Percentiles rank a stretch among this genome's conserved stretches.
phyloP scores from a whole-genome alignment of 345 rosid species.

The Durio zibethinus region DNA sequence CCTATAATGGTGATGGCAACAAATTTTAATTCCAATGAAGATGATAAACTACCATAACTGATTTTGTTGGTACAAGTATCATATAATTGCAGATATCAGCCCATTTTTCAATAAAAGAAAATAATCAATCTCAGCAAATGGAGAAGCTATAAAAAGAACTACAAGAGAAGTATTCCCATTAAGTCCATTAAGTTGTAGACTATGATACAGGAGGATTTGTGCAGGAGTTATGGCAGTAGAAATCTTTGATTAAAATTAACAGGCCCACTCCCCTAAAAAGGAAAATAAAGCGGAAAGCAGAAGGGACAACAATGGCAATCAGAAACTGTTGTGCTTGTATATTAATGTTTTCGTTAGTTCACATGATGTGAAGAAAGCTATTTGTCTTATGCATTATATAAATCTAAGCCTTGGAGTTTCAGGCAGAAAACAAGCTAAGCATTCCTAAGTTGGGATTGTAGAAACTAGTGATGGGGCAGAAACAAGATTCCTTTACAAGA shows the following conservation, averaged over 20 bases:
- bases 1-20: slow-evolving; percentile 34
- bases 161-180: neutral
- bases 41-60: neutral
- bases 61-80: neutral
- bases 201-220: neutral
- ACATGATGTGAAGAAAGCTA: neutral
- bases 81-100: neutral
- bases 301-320: neutral
- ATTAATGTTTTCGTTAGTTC: neutral
- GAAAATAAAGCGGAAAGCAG: neutral
- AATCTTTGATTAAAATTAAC: neutral
- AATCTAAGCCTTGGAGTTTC: neutral
- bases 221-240: neutral
- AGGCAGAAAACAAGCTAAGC: neutral
- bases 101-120: neutral
- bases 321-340: neutral
- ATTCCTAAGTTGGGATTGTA: neutral
- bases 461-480: neutral
- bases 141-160: neutral
- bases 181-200: neutral
- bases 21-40: neutral
- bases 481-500: neutral
- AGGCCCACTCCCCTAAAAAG: neutral
- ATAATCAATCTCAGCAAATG: neutral
- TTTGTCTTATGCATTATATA: neutral